Base-by-base conservation (phyloP, 164 flowering plant genomes). In the Protea cynaroides region DNA sequence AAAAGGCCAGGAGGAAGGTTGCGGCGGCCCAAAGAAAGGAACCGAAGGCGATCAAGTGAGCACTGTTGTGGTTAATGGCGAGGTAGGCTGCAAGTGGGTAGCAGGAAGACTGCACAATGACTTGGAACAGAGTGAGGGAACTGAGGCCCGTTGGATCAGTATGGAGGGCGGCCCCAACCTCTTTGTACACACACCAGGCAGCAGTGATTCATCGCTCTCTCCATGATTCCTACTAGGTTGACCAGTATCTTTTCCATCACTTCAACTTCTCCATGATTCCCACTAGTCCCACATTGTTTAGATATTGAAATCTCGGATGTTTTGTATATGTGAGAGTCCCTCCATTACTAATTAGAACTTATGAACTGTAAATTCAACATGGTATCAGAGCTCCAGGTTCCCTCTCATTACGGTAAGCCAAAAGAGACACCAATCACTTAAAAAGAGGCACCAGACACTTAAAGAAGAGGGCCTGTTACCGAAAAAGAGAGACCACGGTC, bases 1-100 rank as follows among this genome's bases (percentile, higher is more conserved):
- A 89, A 70, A 87, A 53, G 67, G 79, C 97, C 57, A 92, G 94
- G 25, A 92, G 88, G 73, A 92, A 89, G 25, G 97, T 92, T 38
- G 97, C 94, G 21, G 87, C 84, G 13, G 98, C 85, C 98, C 98
- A 92, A 18, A 89, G 84, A 52, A 92, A 81, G 6, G 96, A 89
- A 5, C 92, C 96, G 34, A 80, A 79, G 19, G 98, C 88, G 8
- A 89, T 89, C 40, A 86, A 87, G 51, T 84, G 92, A 50, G 92
- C 80, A 5, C 98, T 86, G 67, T 87, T 79, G 69, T 87, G 82
- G n/a, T 83, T 84, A 14, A 72, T 67, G n/a, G 97, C 78, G 10
- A 91, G 69, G 72, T 84, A 91, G 47, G 80, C 83, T 23, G 97
- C 97, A 7, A 88, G 53, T 0, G 96, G 96, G 71, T 84, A 89